Conservation (phyloP, 805 yeast genomes). For the Cyberlindnera xylosilytica region DNA sequence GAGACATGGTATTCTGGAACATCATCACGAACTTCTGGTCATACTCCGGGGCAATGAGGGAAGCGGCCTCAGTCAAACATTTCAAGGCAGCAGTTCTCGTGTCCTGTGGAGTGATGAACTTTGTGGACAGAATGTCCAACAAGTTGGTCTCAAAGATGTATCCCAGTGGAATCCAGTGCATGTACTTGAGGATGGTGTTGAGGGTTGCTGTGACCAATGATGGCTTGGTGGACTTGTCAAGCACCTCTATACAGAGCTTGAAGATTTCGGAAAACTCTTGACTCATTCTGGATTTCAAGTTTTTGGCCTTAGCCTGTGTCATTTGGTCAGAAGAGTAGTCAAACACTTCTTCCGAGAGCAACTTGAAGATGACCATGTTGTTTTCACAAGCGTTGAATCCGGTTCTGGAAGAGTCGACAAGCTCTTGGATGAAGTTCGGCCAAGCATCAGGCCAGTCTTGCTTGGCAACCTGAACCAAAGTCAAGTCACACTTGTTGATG, state of each 20-base stretch:
- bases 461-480: constrained; percentile 88
- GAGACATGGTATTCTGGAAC: constrained; percentile 73
- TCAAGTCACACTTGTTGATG: constrained; percentile 89
- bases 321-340: constrained; percentile 94
- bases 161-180: constrained; percentile 92
- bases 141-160: constrained; percentile 87
- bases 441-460: constrained; percentile 99
- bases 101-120: constrained; percentile 73
- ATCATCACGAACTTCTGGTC: constrained; percentile 59
- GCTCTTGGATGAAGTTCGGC: constrained; percentile 96
- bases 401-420: constrained; percentile 78
- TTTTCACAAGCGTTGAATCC: constrained; percentile 95
- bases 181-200: constrained; percentile 74
- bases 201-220: constrained; percentile 82
- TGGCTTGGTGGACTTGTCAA: constrained; percentile 85
- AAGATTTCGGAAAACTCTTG: constrained; percentile 92
- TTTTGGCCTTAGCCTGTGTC: constrained; percentile 92
- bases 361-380: constrained; percentile 87
- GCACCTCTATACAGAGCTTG: constrained; percentile 87
- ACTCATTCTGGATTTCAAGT: constrained; percentile 77
- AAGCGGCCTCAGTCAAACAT: constrained; percentile 88
- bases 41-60: constrained; percentile 54
- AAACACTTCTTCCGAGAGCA: constrained; percentile 92
- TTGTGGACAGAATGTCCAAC: constrained; percentile 64
- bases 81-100: constrained; percentile 84